These are phyloP conservation scores for Pseudomonodictys pantanalensis DNA, from an alignment of 495 filamentous ascomycete genomes.

Conservation along the genomic window DNA sequence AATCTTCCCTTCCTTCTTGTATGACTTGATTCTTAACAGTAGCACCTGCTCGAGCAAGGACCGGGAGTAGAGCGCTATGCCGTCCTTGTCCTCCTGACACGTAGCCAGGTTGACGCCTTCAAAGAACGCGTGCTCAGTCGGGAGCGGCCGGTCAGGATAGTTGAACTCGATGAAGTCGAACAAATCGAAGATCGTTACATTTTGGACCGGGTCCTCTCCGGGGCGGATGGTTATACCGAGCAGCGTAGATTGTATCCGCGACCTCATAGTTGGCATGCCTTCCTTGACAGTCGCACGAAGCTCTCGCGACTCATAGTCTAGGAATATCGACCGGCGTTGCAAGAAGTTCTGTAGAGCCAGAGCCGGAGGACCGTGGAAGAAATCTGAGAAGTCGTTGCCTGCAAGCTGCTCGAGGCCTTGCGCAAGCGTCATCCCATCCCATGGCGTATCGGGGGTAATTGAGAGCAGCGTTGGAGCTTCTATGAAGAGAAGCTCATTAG, in stretches of 20 bases:
- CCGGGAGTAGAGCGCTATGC: conserved; percentile 54
- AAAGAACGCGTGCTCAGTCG: conserved; percentile 56
- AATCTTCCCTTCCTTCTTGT: conserved; percentile 49
- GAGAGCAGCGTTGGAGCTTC: conserved; percentile 64
- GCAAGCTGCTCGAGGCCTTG: conserved; percentile 40
- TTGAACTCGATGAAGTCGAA: conserved; percentile 86
- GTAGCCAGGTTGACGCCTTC: conserved; percentile 59
- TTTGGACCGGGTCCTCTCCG: conserved; percentile 57
- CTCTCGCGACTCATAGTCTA: conserved; percentile 81
- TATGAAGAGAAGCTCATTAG: conserved; percentile 68
- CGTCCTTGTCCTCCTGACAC: conserved; percentile 55
- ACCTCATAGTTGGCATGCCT: conserved; percentile 69
- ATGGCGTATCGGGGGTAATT: conserved; percentile 60
- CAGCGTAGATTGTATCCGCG: conserved; percentile 73
- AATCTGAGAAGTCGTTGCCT: conserved; percentile 42
- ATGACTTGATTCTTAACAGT: conserved; percentile 51
- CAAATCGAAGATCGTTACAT: conserved; percentile 81
- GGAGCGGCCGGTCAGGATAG: conserved; percentile 47
- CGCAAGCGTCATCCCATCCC: conserved; percentile 60
- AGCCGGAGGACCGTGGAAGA: conserved; percentile 62
- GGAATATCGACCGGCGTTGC: conserved; percentile 64
- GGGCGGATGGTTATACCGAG: conserved; percentile 68
- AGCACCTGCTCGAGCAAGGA: conserved; percentile 64
- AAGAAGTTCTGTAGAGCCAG: conserved; percentile 70
- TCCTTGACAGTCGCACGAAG: conserved; percentile 70